phyloP scores from a whole-genome alignment of 805 yeast species.

The Suhomyces faveliae region DNA sequence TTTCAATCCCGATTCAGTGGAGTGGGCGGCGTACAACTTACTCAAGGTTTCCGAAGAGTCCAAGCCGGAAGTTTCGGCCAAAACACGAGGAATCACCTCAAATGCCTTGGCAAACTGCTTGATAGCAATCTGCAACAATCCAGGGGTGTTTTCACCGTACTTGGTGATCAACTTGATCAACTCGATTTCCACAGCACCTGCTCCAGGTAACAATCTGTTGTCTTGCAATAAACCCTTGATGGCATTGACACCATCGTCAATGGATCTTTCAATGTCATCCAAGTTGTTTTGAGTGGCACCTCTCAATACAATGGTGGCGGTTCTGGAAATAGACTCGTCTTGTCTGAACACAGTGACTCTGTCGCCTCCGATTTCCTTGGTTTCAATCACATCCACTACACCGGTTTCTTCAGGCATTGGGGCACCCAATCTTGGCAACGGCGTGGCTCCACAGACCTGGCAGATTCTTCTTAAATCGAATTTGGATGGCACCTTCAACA shows the following conservation, averaged over 20 bases:
- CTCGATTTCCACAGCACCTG: conserved; percentile 93
- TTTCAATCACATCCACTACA: conserved; percentile 78
- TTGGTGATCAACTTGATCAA: conserved; percentile 74
- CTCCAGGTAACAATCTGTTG: conserved; percentile 81
- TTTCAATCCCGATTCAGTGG: conserved; percentile 53
- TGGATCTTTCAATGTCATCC: conserved; percentile 95
- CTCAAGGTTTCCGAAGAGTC: conserved; percentile 89
- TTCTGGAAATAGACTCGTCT: conserved; percentile 61
- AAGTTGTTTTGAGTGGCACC: conserved; percentile 94
- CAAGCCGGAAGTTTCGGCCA: conserved; percentile 92
- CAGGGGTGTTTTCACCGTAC: conserved; percentile 93
- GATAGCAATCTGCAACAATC: conserved; percentile 87
- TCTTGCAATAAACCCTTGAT: conserved; percentile 88
- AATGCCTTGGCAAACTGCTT: conserved; percentile 92
- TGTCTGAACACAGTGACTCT: conserved; percentile 93
- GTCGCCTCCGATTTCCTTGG: conserved; percentile 95
- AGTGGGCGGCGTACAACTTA: conserved; percentile 83
- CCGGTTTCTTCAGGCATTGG: conserved; percentile 96
- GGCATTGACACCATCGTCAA: conserved; percentile 93
- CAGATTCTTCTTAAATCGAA: conserved; percentile 92
- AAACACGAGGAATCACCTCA: conserved; percentile 87
- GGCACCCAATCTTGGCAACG: conserved; percentile 89
- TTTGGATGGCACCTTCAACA: conserved; percentile 87
- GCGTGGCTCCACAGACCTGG: conserved; percentile 97
- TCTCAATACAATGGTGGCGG: conserved; percentile 89